Base-by-base conservation (phyloP, 2,329 filamentous ascomycete species). In the Venturia asperata region DNA sequence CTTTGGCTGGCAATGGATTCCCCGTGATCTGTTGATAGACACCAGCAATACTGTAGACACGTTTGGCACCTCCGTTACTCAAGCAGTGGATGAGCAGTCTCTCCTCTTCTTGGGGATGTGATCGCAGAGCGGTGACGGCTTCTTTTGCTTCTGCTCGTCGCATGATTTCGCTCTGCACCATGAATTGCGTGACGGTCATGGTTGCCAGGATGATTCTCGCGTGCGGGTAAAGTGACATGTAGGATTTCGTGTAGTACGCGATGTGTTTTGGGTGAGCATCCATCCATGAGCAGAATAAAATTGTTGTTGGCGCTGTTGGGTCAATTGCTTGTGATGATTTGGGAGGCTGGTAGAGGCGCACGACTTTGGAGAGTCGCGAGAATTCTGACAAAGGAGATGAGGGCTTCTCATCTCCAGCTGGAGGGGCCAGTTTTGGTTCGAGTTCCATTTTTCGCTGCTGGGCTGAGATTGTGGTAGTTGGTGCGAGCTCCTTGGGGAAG, bases 1-100 rank as follows among this genome's bases (percentile, higher is more conserved):
- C 70, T 30, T 65, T 64, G 41, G 73, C 42, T 7, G 64, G 64
- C 13, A 70, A 13, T 41, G 52, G 24, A 19, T 13, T 15, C 0
- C 62, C 13, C 60, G 49, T 21, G 62, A 52, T 7, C 47, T 24
- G 19, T 64, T 61, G 60, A 62, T 56, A 69, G 47, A 45, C 43
- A 64, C 41, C 62, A 64, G 67, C 65, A n/a, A 75, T 63, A 47
- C 70, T 68, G 0, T 68, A 68, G 3, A 70, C 70, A 9, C 67
- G 70, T 10, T 70, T 70, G 4, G 69, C 69, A 34, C 74, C 73
- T 27, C 73, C 74, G 65, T 75, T 75, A 11, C 73, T 75, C 64
- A 74, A 74, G 21, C 68, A 66, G 65, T 75, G 74, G 4, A 75
- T 66, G 13, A 74, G 41, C 5, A 73, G 68, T 37, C 52, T 30